These are phyloP conservation scores for Asclepias syriaca DNA, from an alignment of 257 asterid genomes.

Conservation along the genomic window DNA sequence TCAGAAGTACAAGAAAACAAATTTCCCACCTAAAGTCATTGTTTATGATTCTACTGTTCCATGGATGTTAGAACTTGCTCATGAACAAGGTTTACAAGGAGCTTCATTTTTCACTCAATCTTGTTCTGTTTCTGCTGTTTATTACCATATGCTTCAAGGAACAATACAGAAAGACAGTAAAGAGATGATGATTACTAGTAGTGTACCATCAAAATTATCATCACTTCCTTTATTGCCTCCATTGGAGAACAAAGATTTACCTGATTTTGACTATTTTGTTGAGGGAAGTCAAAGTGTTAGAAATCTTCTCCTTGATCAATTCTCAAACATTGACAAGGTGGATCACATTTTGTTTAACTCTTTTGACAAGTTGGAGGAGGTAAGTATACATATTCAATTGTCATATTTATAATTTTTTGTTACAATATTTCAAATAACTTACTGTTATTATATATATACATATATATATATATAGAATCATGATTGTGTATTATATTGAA, in stretches of 20 bases:
- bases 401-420: too few species aligned
- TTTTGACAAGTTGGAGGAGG: slow-evolving; percentile 49
- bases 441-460: too few species aligned
- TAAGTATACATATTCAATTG: background rate
- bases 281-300: background rate
- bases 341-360: slow-evolving; percentile 49
- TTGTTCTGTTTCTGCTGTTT: slow-evolving; percentile 18
- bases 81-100: slow-evolving; percentile 11
- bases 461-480: too few species aligned
- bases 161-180: background rate
- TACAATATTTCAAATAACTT: too few species aligned
- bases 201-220: too few species aligned
- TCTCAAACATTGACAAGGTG: slow-evolving; percentile 27
- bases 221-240: slow-evolving; percentile 16
- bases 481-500: too few species aligned
- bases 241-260: slow-evolving; percentile 17
- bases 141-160: slow-evolving; percentile 24
- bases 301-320: slow-evolving; percentile 5
- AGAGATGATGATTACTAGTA: background rate
- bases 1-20: slow-evolving; percentile 3
- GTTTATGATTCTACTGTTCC: slow-evolving; percentile 16
- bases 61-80: slow-evolving; percentile 19
- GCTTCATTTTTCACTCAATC: slow-evolving; percentile 29
- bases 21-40: slow-evolving; percentile 3
- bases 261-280: background rate